Percentiles rank a stretch among this genome's conserved stretches.
These are phyloP conservation scores for Sugiyamaella castrensis DNA, from an alignment of 1,139 yeast genomes.

Conservation along the genomic window DNA sequence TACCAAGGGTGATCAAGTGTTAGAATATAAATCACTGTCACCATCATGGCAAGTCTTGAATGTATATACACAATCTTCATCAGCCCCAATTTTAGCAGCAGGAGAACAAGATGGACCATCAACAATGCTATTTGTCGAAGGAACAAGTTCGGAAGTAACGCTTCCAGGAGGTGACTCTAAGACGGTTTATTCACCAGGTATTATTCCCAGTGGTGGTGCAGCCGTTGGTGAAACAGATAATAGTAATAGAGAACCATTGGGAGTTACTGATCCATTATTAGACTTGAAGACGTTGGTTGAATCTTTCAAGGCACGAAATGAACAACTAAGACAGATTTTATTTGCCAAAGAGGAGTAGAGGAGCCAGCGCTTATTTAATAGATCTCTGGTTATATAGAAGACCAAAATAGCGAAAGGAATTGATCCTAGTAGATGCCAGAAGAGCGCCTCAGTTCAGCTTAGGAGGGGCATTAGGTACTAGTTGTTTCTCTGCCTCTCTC, in stretches of 20 bases:
- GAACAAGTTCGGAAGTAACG: slow-evolving; percentile 23
- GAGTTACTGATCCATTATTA: slow-evolving; percentile 12
- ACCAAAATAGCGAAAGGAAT: neutral
- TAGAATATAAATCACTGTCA: slow-evolving; percentile 35
- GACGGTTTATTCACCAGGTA: too few species aligned
- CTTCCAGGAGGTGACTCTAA: too few species aligned
- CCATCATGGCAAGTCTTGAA: slow-evolving; percentile 40
- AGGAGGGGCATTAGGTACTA: too few species aligned
- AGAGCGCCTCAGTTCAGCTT: too few species aligned
- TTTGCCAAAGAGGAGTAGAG: neutral
- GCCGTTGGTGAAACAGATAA: neutral
- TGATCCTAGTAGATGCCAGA: too few species aligned
- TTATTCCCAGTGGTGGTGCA: neutral
- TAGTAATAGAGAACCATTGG: neutral
- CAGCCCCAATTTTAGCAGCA: slow-evolving; percentile 19
- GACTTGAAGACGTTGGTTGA: slow-evolving; percentile 22
- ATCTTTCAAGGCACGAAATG: slow-evolving; percentile 25
- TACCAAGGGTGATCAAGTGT: slow-evolving; percentile 32
- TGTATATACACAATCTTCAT: slow-evolving; percentile 18
- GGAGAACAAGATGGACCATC: slow-evolving; percentile 18
- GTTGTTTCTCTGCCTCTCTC: too few species aligned
- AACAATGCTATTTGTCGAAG: slow-evolving; percentile 23
- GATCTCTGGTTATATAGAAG: neutral
- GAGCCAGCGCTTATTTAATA: neutral
- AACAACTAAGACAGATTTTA: slow-evolving; percentile 22